Evolutionary conservation across 768 basidiomycete species (phyloP), one percentile per base, ranked within the genome.

Genomic region (Boletellus sp.): DNA sequence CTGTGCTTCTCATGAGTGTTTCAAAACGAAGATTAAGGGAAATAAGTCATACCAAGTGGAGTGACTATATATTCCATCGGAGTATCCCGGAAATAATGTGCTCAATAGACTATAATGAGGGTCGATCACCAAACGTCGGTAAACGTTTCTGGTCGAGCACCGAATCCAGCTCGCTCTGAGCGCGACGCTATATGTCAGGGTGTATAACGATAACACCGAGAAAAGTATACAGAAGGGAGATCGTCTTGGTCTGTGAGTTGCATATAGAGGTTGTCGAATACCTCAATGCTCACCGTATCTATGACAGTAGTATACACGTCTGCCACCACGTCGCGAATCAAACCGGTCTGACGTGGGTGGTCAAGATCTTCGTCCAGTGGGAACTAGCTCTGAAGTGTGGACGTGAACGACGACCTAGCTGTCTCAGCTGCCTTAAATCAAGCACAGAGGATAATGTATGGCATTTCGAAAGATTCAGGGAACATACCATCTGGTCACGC

Each of bases 121-220:
- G n/a, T 31, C 57, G 58, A 39, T 59, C 58, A 4, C 38, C 47
- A 31, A 59, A 55, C 2, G 42, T 48, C 8, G 58, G 58, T 13
- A 59, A 26, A 10, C 42, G 57, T 7, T 49, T 43, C 7, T 24
- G 11, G 10, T 49, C 53, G 2, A 59, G 39, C 16, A 55, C 47
- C n/a, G 26, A 37, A 17, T 59, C 57, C 20, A 59, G 43, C 22
- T 57, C 56, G 13, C 6, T 37, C 40, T 51, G 47, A 5, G 50
- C 53, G 36, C 56, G 56, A 7, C 31, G 42, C 10, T 59, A 57
- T n/a, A 59, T 22, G 7, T 52, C 48, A 22, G 50, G 56, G 6
- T 51, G 12, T n/a, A 48, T 32, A 19, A 52, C 49, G 57, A 59
- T 59, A 12, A 16, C 24, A 17, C 51, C 48, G 12, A 59, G 15